phyloP scores from a whole-genome alignment of 495 filamentous ascomycete genomes.

The Beverwykella pulmonaria region DNA sequence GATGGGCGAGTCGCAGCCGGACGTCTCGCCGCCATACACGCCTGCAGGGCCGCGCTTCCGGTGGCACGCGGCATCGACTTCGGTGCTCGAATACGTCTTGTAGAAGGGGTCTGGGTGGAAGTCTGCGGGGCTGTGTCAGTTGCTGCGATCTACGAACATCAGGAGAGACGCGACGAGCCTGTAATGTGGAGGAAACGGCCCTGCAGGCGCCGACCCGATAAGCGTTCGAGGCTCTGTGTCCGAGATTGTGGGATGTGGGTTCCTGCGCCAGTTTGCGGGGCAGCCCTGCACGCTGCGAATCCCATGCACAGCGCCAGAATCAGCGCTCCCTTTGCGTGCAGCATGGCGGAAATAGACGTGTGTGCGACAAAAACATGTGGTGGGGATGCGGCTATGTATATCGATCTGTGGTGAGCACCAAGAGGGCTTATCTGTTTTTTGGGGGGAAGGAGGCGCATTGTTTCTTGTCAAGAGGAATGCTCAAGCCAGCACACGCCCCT shows the following conservation, averaged over 20 bases:
- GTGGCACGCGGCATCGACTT: slow-evolving; percentile 73
- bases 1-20: slow-evolving; percentile 84
- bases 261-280: slow-evolving; percentile 32
- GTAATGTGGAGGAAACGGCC: slow-evolving; percentile 95
- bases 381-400: slow-evolving; percentile 3
- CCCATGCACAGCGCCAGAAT: slow-evolving; percentile 11
- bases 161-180: slow-evolving; percentile 57
- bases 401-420: slow-evolving; percentile 11
- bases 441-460: not conserved
- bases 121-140: slow-evolving; percentile 56
- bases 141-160: not conserved
- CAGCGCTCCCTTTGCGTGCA: slow-evolving; percentile 18
- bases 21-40: slow-evolving; percentile 77
- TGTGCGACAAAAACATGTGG: slow-evolving; percentile 3
- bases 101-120: slow-evolving; percentile 89
- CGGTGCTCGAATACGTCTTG: slow-evolving; percentile 70
- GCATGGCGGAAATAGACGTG: slow-evolving; percentile 9
- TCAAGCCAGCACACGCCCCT: slow-evolving; percentile 1
- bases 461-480: not conserved
- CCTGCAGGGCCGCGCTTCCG: slow-evolving; percentile 75
- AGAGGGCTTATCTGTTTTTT: not conserved
- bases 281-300: slow-evolving; percentile 7
- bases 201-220: slow-evolving; percentile 53
- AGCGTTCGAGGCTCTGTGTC: not conserved
- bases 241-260: not conserved